Conservation (phyloP, 371 early-diverging fungal species). For the Saksenaea oblongispora region DNA sequence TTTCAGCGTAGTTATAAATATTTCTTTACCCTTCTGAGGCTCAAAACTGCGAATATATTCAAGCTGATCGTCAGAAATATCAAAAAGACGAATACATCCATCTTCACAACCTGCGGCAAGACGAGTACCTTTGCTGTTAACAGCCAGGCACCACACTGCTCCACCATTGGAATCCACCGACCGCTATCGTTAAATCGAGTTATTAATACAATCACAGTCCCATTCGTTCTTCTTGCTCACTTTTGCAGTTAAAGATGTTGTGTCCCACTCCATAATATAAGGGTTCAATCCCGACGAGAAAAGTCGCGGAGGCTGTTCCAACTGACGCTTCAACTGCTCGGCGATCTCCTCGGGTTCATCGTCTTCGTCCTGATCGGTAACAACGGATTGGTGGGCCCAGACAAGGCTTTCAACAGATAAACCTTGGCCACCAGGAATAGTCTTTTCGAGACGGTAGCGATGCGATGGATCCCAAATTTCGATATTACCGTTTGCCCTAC, state of each 20-base stretch:
- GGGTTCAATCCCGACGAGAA: conserved; percentile 89
- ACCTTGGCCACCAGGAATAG: conserved; percentile 79
- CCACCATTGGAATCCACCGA: conserved; percentile 86
- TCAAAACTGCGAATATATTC: conserved; percentile 73
- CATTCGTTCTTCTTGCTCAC: conserved; percentile 32
- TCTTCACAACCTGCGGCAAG: conserved; percentile 95
- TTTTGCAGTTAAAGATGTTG: conserved; percentile 68
- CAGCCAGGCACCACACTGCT: conserved; percentile 92
- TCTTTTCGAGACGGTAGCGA: conserved; percentile 73
- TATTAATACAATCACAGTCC: background rate
- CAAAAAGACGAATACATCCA: conserved; percentile 85
- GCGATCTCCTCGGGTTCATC: conserved; percentile 56
- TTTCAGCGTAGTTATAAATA: background rate
- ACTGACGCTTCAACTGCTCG: conserved; percentile 47
- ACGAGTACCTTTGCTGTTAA: conserved; percentile 70
- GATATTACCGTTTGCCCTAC: conserved; percentile 90
- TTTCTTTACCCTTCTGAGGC: conserved; percentile 56
- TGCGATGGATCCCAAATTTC: conserved; percentile 85
- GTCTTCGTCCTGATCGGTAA: conserved; percentile 63
- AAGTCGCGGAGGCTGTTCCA: conserved; percentile 71
- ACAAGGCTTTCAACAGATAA: conserved; percentile 79
- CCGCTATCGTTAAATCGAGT: conserved; percentile 9
- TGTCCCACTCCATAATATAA: conserved; percentile 87
- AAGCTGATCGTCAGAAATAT: conserved; percentile 74
- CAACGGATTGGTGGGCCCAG: conserved; percentile 79